Evolutionary conservation across 1,139 yeast species (phyloP).

Genomic region (Lodderomyces pseudojiufengensis): DNA sequence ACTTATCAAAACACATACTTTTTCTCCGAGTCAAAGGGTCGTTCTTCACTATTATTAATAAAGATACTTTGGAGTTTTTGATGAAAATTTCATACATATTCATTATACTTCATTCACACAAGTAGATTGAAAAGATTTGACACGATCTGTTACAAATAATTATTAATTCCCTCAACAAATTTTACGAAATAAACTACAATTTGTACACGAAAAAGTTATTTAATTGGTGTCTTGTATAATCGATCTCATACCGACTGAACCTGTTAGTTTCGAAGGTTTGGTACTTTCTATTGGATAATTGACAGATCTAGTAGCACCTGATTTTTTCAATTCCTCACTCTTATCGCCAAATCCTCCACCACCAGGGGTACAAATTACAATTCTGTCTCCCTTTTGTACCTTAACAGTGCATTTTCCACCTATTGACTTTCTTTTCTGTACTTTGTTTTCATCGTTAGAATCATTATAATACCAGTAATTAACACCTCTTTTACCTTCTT

Average conservation of each 20-base stretch:
- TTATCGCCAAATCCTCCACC: constrained; percentile 46
- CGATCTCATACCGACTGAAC: constrained; percentile 35
- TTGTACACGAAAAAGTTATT: background rate
- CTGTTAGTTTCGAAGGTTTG: constrained; percentile 28
- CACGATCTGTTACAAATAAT: too few species aligned
- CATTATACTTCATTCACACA: background rate
- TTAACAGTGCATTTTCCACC: constrained; percentile 44
- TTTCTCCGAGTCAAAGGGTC: too few species aligned
- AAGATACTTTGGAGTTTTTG: too few species aligned
- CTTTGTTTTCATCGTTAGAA: constrained; percentile 13
- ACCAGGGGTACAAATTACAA: constrained; percentile 44
- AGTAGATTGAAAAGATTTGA: too few species aligned
- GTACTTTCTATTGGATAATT: constrained; percentile 25
- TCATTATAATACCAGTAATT: constrained; percentile 35
- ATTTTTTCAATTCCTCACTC: constrained; percentile 2
- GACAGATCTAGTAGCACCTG: constrained; percentile 3
- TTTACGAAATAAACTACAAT: too few species aligned
- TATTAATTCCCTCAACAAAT: too few species aligned
- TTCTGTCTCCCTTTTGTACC: constrained; percentile 39
- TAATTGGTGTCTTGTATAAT: constrained; percentile 34
- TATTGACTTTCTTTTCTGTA: constrained; percentile 27
- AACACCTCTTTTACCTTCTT: constrained; percentile 36
- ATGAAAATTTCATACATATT: too few species aligned
- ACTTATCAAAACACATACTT: too few species aligned
- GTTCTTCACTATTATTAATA: too few species aligned